These are phyloP conservation scores for Alliaria petiolata DNA, from an alignment of 345 rosid species.

Conservation along the genomic window DNA sequence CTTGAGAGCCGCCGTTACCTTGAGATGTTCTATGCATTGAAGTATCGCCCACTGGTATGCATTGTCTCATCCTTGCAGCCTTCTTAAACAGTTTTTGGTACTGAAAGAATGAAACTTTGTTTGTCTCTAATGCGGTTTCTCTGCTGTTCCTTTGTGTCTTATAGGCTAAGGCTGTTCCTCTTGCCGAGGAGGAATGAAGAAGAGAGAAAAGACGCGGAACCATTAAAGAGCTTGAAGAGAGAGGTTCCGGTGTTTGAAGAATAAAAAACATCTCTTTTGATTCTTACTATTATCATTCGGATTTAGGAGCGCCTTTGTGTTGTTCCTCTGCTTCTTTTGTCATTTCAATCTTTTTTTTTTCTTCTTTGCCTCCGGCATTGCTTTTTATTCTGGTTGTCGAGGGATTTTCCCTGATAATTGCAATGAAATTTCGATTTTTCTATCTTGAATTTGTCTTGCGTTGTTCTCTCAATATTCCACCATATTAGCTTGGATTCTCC, in stretches of 20 bases:
- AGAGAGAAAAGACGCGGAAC: conserved; percentile 3
- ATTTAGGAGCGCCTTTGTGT: conserved; percentile 14
- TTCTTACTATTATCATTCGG: conserved; percentile 11
- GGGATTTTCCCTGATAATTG: conserved; percentile 12
- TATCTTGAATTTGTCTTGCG: not conserved
- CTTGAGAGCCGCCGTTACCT: conserved; percentile 86
- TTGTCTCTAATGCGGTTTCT: not conserved
- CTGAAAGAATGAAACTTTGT: not conserved
- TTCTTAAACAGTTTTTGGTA: not conserved
- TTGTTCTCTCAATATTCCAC: not conserved
- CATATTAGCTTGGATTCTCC: not conserved
- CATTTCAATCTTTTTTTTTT: not conserved
- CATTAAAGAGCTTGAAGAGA: conserved; percentile 7
- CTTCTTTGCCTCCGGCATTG: conserved; percentile 12
- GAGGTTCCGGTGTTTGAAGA: conserved; percentile 12
- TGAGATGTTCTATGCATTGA: conserved; percentile 91
- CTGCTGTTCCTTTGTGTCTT: not conserved
- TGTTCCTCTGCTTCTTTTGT: conserved; percentile 23
- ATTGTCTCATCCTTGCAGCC: not conserved
- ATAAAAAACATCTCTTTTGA: conserved; percentile 24
- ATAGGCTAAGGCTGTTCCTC: conserved; percentile 36
- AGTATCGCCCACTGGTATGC: conserved; percentile 73
- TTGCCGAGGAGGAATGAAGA: conserved; percentile 27
- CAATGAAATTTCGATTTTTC: conserved; percentile 11
- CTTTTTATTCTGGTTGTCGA: conserved; percentile 8